Evolutionary conservation across 2,329 filamentous ascomycete genomes (phyloP).

Genomic region (Stagonosporopsis cucurbitacearum): DNA sequence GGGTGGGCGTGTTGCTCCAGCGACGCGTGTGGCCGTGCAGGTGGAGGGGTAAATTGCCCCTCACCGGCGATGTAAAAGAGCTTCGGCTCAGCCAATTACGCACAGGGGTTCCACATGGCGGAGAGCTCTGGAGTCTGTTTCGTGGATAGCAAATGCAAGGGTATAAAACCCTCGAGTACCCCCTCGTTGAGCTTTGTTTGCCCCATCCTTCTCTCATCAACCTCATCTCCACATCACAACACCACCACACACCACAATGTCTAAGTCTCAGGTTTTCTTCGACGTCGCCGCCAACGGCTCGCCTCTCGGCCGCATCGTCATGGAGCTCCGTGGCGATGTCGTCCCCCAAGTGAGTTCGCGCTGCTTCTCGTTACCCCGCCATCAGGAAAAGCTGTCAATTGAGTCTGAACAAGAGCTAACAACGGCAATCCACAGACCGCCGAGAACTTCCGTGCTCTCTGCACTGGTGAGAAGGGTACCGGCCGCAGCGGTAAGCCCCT

Average conservation of each 20-base stretch:
- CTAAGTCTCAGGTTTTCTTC: constrained; percentile 80
- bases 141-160: constrained; percentile 19
- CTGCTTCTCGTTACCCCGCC: constrained; percentile 25
- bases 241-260: constrained; percentile 33
- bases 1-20: constrained; percentile 4
- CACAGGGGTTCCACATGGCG: constrained; percentile 13
- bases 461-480: constrained; percentile 90
- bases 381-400: constrained; percentile 21
- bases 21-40: constrained; percentile 1
- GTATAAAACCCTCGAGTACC: constrained; percentile 17
- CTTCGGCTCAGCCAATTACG: constrained; percentile 19
- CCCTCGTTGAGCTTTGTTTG: constrained; percentile 15
- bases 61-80: constrained; percentile 13
- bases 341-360: constrained; percentile 67
- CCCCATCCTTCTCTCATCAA: constrained; percentile 20
- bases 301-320: constrained; percentile 76
- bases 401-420: constrained; percentile 17
- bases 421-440: constrained; percentile 66
- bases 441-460: constrained; percentile 93
- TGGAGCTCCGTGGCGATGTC: constrained; percentile 71
- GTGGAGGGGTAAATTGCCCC: constrained; percentile 14
- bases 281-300: constrained; percentile 82
- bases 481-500: constrained; percentile 84
- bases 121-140: constrained; percentile 20
- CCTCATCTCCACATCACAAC: constrained; percentile 19